phyloP scores from a whole-genome alignment of 2,329 filamentous ascomycete species.

The Aureobasidium subglaciale region DNA sequence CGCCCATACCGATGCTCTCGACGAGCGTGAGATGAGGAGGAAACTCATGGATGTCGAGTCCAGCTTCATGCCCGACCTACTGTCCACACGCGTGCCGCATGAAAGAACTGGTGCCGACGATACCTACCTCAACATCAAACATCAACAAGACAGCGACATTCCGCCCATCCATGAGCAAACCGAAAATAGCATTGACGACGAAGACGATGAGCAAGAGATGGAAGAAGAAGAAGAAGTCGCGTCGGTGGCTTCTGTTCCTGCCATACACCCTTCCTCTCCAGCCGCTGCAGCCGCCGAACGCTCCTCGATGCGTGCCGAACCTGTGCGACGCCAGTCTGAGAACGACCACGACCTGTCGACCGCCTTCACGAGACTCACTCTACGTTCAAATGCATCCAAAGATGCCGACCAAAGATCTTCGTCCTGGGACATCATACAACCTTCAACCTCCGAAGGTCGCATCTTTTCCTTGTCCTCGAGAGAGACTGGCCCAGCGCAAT shows the following conservation, averaged over 20 bases:
- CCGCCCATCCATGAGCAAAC: constrained; percentile 21
- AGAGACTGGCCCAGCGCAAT: not conserved
- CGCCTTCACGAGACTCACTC: constrained; percentile 5
- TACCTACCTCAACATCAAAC: constrained; percentile 35
- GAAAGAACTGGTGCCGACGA: constrained; percentile 35
- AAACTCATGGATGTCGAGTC: constrained; percentile 57
- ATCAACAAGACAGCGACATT: constrained; percentile 2
- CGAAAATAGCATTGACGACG: constrained; percentile 22
- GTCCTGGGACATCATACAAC: not conserved
- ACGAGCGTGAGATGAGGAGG: constrained; percentile 53
- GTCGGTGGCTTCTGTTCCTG: not conserved
- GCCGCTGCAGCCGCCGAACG: constrained; percentile 36
- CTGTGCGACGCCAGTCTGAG: not conserved
- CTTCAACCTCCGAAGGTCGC: not conserved
- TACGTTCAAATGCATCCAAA: constrained; percentile 8
- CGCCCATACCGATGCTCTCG: constrained; percentile 32
- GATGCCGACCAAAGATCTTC: not conserved
- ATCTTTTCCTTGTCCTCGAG: not conserved
- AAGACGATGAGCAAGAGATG: constrained; percentile 18
- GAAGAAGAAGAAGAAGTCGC: constrained; percentile 20
- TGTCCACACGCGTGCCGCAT: constrained; percentile 30
- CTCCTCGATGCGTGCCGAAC: not conserved
- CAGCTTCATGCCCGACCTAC: constrained; percentile 51
- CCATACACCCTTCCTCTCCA: constrained; percentile 34
- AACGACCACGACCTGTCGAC: constrained; percentile 8